Evolutionary conservation across 768 basidiomycete genomes (phyloP).

Genomic region (Nidularia pulvinata): DNA sequence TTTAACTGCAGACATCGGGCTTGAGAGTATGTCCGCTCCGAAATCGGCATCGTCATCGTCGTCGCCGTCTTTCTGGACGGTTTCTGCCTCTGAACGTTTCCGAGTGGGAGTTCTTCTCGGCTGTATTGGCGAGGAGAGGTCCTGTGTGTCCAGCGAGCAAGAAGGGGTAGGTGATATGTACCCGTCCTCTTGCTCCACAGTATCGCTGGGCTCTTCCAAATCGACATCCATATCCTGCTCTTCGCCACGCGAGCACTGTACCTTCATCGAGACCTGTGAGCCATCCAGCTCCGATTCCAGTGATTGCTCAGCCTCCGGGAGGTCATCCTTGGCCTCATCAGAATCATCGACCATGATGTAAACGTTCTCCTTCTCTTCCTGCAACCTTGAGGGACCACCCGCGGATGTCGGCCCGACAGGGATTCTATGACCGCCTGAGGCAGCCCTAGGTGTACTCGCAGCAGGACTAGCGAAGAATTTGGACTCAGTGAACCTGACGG

Average conservation of each 20-base stretch:
- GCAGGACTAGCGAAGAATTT: slow-evolving; percentile 30
- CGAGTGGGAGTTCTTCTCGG: slow-evolving; percentile 11
- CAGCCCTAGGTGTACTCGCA: neutral
- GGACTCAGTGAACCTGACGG: slow-evolving; percentile 22
- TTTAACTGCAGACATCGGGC: slow-evolving; percentile 27
- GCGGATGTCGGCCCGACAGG: slow-evolving; percentile 12
- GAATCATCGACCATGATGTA: slow-evolving; percentile 22
- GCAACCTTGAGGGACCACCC: slow-evolving; percentile 30
- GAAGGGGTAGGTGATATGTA: slow-evolving; percentile 76
- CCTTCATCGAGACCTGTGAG: slow-evolving; percentile 30
- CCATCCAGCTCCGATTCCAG: slow-evolving; percentile 17
- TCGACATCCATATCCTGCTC: slow-evolving; percentile 34
- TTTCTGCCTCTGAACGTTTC: slow-evolving; percentile 9
- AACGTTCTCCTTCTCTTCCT: slow-evolving; percentile 43
- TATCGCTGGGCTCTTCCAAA: slow-evolving; percentile 39
- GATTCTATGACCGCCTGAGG: slow-evolving; percentile 12
- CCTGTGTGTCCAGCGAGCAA: slow-evolving; percentile 55
- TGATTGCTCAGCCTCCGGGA: neutral
- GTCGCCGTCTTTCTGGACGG: slow-evolving; percentile 6
- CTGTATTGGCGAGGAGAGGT: slow-evolving; percentile 64
- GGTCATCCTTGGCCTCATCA: slow-evolving; percentile 20
- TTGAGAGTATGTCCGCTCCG: slow-evolving; percentile 52
- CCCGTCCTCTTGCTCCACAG: slow-evolving; percentile 76
- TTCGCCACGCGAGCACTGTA: slow-evolving; percentile 26
- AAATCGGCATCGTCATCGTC: slow-evolving; percentile 37